These are phyloP conservation scores for Solidago caesia DNA, from an alignment of 129 eudicot genomes.

Conservation along the genomic window DNA sequence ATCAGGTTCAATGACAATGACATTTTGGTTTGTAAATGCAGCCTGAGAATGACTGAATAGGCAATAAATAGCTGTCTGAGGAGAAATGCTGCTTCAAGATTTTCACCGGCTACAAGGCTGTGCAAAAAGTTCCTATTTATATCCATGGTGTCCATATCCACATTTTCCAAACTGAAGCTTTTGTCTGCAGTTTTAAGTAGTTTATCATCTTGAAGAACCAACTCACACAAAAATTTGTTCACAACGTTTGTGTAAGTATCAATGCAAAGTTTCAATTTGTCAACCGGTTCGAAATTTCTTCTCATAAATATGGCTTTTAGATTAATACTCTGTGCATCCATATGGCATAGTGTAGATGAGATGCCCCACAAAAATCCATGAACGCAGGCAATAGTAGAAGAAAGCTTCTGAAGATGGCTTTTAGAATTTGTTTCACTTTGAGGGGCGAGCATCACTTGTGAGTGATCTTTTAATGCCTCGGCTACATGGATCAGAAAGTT, in stretches of 20 bases:
- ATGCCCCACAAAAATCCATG: slow-evolving; percentile 83
- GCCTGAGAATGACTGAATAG: slow-evolving; percentile 59
- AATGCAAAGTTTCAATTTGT: slow-evolving; percentile 42
- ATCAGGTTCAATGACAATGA: slow-evolving; percentile 43
- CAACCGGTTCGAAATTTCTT: slow-evolving; percentile 39
- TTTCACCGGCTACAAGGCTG: slow-evolving; percentile 56
- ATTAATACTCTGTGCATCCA: slow-evolving; percentile 29
- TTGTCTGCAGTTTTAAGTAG: slow-evolving; percentile 21
- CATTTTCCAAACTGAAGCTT: slow-evolving; percentile 26
- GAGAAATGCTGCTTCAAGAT: slow-evolving; percentile 59
- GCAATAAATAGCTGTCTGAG: slow-evolving; percentile 63
- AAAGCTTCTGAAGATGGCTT: slow-evolving; percentile 40
- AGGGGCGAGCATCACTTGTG: slow-evolving; percentile 23
- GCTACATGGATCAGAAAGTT: slow-evolving; percentile 34
- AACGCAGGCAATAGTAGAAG: slow-evolving; percentile 52
- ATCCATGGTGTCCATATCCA: slow-evolving; percentile 27
- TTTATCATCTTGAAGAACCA: slow-evolving; percentile 50
- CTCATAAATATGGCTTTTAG: slow-evolving; percentile 36
- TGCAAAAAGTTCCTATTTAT: slow-evolving; percentile 31
- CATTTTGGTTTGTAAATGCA: slow-evolving; percentile 46
- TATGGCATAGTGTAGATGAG: slow-evolving; percentile 49
- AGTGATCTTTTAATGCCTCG: slow-evolving; percentile 44
- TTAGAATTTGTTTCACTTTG: slow-evolving; percentile 27
- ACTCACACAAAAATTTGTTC: slow-evolving; percentile 30
- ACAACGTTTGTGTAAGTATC: slow-evolving; percentile 42